Evolutionary conservation across 78 protist genomes (phyloP).

Genomic region (Dictyostelium firmibasis): DNA sequence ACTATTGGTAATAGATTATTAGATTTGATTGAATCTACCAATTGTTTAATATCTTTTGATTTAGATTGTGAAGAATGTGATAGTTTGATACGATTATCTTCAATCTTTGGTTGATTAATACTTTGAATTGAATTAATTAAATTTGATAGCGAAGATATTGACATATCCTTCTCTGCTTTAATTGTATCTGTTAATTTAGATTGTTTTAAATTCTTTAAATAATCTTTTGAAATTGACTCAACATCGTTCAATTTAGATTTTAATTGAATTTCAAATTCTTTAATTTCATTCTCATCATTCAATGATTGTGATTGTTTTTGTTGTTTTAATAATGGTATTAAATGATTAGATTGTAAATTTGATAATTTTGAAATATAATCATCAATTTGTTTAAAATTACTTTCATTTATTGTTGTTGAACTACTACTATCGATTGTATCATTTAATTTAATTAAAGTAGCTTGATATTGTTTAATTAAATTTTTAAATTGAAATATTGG

Average conservation of each 20-base stretch:
- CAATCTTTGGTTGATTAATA: background rate
- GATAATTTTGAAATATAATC: background rate
- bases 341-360: background rate
- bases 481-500: background rate
- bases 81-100: background rate
- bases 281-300: too few species aligned
- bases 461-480: background rate
- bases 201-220: background rate
- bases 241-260: background rate
- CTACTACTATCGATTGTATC: background rate
- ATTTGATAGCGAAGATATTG: background rate
- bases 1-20: constrained; percentile 31
- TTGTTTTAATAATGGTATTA: background rate
- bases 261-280: background rate
- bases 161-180: background rate
- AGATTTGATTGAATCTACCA: constrained; percentile 20
- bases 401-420: background rate
- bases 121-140: background rate
- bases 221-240: background rate
- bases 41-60: background rate
- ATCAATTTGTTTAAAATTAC: background rate
- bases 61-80: background rate
- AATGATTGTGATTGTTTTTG: too few species aligned
- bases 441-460: constrained; percentile 1
- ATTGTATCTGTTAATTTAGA: background rate